phyloP scores from a whole-genome alignment of 106 monocot genomes.

The Iris macrosiphon region DNA sequence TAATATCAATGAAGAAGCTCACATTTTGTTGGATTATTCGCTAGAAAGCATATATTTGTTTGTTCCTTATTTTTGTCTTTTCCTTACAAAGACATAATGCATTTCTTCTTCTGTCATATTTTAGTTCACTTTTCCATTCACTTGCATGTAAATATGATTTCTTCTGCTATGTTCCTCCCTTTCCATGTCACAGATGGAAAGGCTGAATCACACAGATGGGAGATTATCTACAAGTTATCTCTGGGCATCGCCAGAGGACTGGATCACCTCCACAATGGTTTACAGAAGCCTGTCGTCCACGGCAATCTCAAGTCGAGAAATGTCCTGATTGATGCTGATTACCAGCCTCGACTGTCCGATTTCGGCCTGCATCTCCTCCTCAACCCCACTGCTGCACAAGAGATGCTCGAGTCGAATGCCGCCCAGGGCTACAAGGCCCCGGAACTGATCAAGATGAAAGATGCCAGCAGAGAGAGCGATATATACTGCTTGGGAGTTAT shows the following conservation, averaged over 20 bases:
- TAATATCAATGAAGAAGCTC: too few species aligned
- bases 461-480: slow-evolving; percentile 56
- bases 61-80: too few species aligned
- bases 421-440: slow-evolving; percentile 85
- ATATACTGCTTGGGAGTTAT: slow-evolving; percentile 88
- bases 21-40: too few species aligned
- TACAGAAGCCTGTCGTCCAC: slow-evolving; percentile 58
- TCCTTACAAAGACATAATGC: too few species aligned
- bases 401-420: slow-evolving; percentile 66
- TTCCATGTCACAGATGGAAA: slow-evolving; percentile 44
- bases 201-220: slow-evolving; percentile 65
- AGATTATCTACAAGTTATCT: slow-evolving; percentile 54
- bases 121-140: too few species aligned
- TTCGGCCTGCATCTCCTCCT: slow-evolving; percentile 79
- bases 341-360: slow-evolving; percentile 68
- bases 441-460: slow-evolving; percentile 83
- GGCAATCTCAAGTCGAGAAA: slow-evolving; percentile 92
- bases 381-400: slow-evolving; percentile 52
- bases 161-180: too few species aligned
- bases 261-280: slow-evolving; percentile 79
- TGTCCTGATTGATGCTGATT: slow-evolving; percentile 53
- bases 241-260: slow-evolving; percentile 70
- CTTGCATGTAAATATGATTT: too few species aligned
- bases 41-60: too few species aligned
- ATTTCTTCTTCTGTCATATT: too few species aligned